phyloP scores from a whole-genome alignment of 1,284 basidiomycete species.

The Tilletiaria anomala region DNA sequence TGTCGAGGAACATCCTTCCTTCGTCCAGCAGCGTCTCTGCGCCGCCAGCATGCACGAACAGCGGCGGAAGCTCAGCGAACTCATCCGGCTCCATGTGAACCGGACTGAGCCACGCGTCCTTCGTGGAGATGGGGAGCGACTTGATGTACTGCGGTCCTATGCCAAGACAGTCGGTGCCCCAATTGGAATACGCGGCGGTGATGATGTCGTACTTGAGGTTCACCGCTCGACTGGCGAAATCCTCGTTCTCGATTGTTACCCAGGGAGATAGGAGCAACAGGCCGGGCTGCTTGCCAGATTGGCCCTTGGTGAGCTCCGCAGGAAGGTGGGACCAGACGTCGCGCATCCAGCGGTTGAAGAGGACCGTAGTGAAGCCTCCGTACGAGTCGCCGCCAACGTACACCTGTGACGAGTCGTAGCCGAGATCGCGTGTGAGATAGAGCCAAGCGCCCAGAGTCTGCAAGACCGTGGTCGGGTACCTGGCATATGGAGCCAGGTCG shows the following conservation, averaged over 20 bases:
- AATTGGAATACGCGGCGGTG: constrained; percentile 13
- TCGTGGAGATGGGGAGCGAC: constrained; percentile 7
- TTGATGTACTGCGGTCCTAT: constrained; percentile 5
- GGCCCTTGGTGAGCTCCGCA: too few relatives aligned
- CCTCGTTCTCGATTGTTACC: constrained; percentile 10
- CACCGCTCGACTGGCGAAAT: constrained; percentile 12
- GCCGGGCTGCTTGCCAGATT: too few relatives aligned
- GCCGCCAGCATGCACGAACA: constrained; percentile 13
- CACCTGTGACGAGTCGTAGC: constrained; percentile 28
- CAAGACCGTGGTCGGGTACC: constrained; percentile 24
- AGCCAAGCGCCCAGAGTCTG: constrained; percentile 28
- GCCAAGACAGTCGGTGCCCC: constrained; percentile 17
- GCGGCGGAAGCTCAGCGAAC: constrained; percentile 7
- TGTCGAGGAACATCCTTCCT: constrained; percentile 9
- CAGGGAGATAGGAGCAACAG: constrained; percentile 25
- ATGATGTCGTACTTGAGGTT: constrained; percentile 27
- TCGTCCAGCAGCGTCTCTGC: constrained; percentile 14
- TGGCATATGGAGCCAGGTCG: constrained; percentile 27
- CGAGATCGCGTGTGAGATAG: constrained; percentile 22
- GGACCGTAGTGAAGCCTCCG: constrained; percentile 22
- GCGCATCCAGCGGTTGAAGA: constrained; percentile 29
- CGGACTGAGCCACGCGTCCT: constrained; percentile 15
- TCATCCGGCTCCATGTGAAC: constrained; percentile 15
- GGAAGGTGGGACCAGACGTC: too few relatives aligned
- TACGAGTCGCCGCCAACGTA: constrained; percentile 32